phyloP scores from a whole-genome alignment of 495 filamentous ascomycete genomes.

The Platismatia glauca region DNA sequence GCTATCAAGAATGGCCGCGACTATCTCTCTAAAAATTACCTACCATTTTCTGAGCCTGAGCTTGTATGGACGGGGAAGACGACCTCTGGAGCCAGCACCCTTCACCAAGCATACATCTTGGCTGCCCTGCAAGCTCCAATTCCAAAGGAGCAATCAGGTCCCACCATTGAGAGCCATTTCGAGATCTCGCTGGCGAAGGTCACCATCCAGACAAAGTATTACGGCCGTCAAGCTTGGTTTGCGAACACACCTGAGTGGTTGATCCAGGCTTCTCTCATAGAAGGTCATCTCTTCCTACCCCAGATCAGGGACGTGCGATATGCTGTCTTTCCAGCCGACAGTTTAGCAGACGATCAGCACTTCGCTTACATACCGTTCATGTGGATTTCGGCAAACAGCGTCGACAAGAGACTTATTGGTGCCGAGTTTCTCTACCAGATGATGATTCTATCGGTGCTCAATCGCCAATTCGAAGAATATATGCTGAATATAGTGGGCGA shows the following conservation, averaged over 20 bases:
- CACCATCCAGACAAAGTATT: slow-evolving; percentile 20
- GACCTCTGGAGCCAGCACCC: slow-evolving; percentile 11
- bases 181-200: slow-evolving; percentile 16
- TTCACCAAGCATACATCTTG: slow-evolving; percentile 19
- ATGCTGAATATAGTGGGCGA: slow-evolving; percentile 27
- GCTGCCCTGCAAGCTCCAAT: slow-evolving; percentile 18
- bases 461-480: slow-evolving; percentile 35
- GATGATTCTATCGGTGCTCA: slow-evolving; percentile 34
- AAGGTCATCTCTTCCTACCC: slow-evolving; percentile 19
- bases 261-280: slow-evolving; percentile 20
- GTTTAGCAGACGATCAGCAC: slow-evolving; percentile 13
- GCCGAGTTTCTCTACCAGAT: slow-evolving; percentile 30
- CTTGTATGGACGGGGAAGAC: slow-evolving; percentile 19
- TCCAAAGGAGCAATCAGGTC: background rate
- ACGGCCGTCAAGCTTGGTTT: slow-evolving; percentile 17
- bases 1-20: slow-evolving; percentile 16
- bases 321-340: slow-evolving; percentile 13
- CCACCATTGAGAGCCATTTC: slow-evolving; percentile 19
- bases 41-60: slow-evolving; percentile 15
- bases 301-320: slow-evolving; percentile 15
- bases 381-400: slow-evolving; percentile 16
- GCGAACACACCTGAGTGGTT: slow-evolving; percentile 13
- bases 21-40: slow-evolving; percentile 11
- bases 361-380: slow-evolving; percentile 18
- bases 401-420: slow-evolving; percentile 12